phyloP scores from a whole-genome alignment of 495 filamentous ascomycete species.

The Penicillium arizonense region DNA sequence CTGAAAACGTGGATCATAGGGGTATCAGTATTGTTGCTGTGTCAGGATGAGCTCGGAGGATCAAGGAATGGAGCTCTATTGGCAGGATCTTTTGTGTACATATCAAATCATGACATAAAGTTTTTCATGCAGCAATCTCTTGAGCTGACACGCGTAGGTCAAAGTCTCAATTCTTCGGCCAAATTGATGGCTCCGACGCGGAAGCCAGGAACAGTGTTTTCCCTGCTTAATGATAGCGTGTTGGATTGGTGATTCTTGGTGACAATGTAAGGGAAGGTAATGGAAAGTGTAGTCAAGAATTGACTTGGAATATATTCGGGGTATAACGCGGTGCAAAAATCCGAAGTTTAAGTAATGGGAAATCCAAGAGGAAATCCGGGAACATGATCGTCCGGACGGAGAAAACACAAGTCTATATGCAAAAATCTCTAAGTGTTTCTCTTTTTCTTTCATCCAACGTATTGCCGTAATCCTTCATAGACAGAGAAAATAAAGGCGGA shows the following conservation, averaged over 20 bases:
- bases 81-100: no score
- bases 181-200: no score
- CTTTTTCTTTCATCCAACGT: conserved; percentile 48
- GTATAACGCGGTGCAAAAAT: conserved; percentile 8
- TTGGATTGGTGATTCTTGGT: no score
- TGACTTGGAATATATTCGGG: conserved; percentile 2
- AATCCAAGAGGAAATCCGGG: background rate
- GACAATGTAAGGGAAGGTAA: background rate
- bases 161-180: no score
- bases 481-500: conserved; percentile 97
- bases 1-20: conserved; percentile 51
- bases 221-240: no score
- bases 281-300: background rate
- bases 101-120: no score
- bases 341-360: background rate
- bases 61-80: background rate
- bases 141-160: no score
- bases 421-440: background rate
- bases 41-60: no score
- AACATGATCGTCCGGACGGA: background rate
- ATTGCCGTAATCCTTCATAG: conserved; percentile 76
- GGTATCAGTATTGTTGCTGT: conserved; percentile 65
- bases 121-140: no score
- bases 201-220: no score
- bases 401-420: conserved; percentile 5